Evolutionary conservation across 129 eudicot species (phyloP).

Genomic region (Arctium lappa): DNA sequence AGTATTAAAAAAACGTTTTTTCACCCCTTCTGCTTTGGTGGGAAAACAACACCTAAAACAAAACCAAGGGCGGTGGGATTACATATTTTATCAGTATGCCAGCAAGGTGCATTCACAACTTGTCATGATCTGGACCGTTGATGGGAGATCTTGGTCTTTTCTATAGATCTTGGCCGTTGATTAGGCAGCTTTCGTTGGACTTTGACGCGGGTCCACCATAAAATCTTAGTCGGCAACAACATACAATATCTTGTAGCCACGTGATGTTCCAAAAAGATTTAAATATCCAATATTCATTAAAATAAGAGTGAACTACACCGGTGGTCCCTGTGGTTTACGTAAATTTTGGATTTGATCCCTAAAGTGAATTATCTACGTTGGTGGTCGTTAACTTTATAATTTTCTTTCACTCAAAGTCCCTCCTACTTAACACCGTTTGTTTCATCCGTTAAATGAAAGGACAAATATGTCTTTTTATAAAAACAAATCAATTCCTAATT

Average conservation of each 20-base stretch:
- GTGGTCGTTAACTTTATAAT: too few species aligned
- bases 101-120: neutral
- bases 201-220: neutral
- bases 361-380: too few species aligned
- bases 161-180: neutral
- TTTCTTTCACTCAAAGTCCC: too few species aligned
- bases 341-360: too few species aligned
- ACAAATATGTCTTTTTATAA: too few species aligned
- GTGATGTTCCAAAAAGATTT: neutral
- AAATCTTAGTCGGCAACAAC: neutral
- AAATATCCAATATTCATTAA: neutral
- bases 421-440: too few species aligned
- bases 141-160: neutral
- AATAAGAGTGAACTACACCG: too few species aligned
- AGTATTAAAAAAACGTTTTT: neutral
- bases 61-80: constrained; percentile 1
- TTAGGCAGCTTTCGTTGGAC: neutral
- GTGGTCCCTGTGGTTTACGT: too few species aligned
- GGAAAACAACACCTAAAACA: neutral
- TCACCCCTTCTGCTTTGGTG: neutral
- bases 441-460: too few species aligned
- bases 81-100: neutral
- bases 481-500: too few species aligned
- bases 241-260: neutral
- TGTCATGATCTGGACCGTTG: constrained; percentile 9